A percentile compares a stretch with the other conserved stretches of the same genome.
Conservation (phyloP, 129 eudicot genomes). For the Helianthus annuus region HanXRQr2.0-SUNRISE NC_035444.2:18122081-18122580, state of each 20-base stretch:
- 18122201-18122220: conserved; percentile 77
- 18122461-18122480: too few species aligned
- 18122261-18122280: too few species aligned
- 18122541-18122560: too few species aligned
- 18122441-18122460: background rate
- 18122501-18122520: too few species aligned
- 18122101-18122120: too few species aligned
- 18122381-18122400: conserved; percentile 41
- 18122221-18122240: conserved; percentile 52
- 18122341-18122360: conserved; percentile 69
- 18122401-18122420: conserved; percentile 47
- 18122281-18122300: conserved; percentile 36
- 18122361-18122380: conserved; percentile 68
- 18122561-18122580: too few species aligned
- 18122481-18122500: too few species aligned
- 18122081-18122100: too few species aligned
- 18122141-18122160: conserved; percentile 58
- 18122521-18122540: too few species aligned
- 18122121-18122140: background rate
- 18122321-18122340: conserved; percentile 67
- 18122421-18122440: conserved; percentile 51
- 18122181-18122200: conserved; percentile 72
- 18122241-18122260: background rate
- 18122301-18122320: conserved; percentile 56
- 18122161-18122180: conserved; percentile 69